phyloP scores from a whole-genome alignment of 129 eudicot species.

The Centrapalus pauciflorus region DNA sequence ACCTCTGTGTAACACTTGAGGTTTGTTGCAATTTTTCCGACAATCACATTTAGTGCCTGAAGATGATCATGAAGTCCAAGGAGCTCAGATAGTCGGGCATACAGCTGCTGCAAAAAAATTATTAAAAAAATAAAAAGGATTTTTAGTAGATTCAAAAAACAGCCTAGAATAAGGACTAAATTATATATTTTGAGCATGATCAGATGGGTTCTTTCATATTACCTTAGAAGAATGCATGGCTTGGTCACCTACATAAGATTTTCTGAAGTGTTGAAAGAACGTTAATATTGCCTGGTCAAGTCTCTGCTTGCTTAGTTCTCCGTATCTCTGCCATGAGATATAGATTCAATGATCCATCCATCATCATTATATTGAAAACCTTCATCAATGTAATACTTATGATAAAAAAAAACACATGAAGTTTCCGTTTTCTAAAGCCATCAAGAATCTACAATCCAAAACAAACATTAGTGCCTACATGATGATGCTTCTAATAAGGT shows the following conservation, averaged over 20 bases:
- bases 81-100: slow-evolving; percentile 86
- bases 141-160: neutral
- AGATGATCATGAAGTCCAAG: slow-evolving; percentile 93
- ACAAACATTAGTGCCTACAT: neutral
- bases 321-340: slow-evolving; percentile 64
- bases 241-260: slow-evolving; percentile 95
- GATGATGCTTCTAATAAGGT: neutral
- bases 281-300: slow-evolving; percentile 91
- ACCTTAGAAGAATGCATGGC: slow-evolving; percentile 99
- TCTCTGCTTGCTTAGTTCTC: slow-evolving; percentile 85
- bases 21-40: slow-evolving; percentile 91
- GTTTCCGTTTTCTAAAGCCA: neutral
- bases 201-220: neutral
- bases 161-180: slow-evolving; percentile 9
- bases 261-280: slow-evolving; percentile 87
- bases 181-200: neutral
- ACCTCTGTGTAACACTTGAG: slow-evolving; percentile 90
- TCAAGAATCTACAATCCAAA: neutral
- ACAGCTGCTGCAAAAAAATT: slow-evolving; percentile 80
- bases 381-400: neutral
- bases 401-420: neutral
- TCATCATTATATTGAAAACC: neutral
- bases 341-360: slow-evolving; percentile 13
- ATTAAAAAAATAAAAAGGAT: slow-evolving; percentile 26
- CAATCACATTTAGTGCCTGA: slow-evolving; percentile 68